Percentiles rank a stretch among this genome's conserved stretches.
Evolutionary conservation across 306 rosid species (phyloP).

Genomic region (Ormosia emarginata): DNA sequence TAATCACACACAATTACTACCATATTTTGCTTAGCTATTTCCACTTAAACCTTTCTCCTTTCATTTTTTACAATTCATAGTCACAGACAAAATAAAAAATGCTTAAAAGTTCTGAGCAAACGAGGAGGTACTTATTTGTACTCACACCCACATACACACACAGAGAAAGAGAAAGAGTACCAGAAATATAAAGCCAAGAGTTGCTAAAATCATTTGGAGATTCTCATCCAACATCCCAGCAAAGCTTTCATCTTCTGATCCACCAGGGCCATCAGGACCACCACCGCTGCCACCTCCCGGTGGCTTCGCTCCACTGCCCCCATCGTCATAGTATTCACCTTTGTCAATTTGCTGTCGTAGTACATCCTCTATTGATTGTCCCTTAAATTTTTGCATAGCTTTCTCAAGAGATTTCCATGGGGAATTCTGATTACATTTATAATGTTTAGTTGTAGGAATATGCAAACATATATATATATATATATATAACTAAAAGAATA

Average conservation of each 20-base stretch:
- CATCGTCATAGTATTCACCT: conserved; percentile 44
- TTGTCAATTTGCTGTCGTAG: conserved; percentile 65
- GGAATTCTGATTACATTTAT: conserved; percentile 39
- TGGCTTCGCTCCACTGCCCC: conserved; percentile 44
- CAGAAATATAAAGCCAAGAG: conserved; percentile 63
- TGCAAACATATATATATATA: background rate
- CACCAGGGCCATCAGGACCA: conserved; percentile 44
- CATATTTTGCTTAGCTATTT: background rate
- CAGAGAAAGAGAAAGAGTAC: conserved; percentile 34
- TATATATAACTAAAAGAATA: background rate
- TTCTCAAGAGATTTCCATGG: conserved; percentile 49
- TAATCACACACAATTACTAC: background rate
- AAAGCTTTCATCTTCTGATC: conserved; percentile 48
- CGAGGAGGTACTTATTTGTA: background rate
- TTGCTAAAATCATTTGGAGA: conserved; percentile 63
- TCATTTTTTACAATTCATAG: background rate
- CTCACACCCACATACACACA: background rate
- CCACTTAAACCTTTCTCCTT: background rate
- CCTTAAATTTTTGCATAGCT: conserved; percentile 49
- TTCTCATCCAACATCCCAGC: conserved; percentile 49
- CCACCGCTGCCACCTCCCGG: conserved; percentile 34
- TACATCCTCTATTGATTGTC: conserved; percentile 61
- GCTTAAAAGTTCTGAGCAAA: background rate
- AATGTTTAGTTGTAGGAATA: conserved; percentile 1
- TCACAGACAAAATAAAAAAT: background rate